Percentiles rank a stretch among this genome's conserved stretches.
Conservation (phyloP, 225 moss, liverwort and hornwort species). For the Marchantia paleacea region DNA sequence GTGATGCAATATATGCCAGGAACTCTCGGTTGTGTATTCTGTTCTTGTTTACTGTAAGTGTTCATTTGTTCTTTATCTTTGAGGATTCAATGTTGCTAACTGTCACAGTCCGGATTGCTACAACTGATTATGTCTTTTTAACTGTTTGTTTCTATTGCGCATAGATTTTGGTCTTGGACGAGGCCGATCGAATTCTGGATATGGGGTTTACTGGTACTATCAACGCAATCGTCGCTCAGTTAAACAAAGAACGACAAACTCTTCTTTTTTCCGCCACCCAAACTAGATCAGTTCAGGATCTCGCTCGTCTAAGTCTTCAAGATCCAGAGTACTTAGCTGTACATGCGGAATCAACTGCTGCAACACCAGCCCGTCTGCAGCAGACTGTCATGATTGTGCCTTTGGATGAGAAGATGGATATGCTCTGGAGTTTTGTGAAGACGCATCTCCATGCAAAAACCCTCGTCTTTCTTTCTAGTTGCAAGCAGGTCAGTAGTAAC, state of each 20-base stretch:
- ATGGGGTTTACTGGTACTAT: conserved; percentile 85
- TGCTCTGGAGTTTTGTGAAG: conserved; percentile 97
- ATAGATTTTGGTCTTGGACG: conserved; percentile 89
- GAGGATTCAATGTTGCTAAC: not conserved
- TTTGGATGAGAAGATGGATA: conserved; percentile 87
- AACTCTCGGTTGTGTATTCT: too few relatives aligned
- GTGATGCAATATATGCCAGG: too few relatives aligned
- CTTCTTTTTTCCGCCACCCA: conserved; percentile 96
- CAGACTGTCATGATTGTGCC: conserved; percentile 90
- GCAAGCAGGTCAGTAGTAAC: conserved; percentile 67
- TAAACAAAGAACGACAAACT: conserved; percentile 89
- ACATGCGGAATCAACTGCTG: conserved; percentile 90
- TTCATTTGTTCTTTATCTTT: too few relatives aligned
- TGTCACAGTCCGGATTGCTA: not conserved
- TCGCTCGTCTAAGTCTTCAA: conserved; percentile 87
- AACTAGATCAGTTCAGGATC: conserved; percentile 88
- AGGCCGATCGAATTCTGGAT: conserved; percentile 97
- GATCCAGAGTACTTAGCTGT: conserved; percentile 97
- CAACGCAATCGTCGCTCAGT: conserved; percentile 85
- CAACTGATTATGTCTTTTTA: not conserved
- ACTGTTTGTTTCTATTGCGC: not conserved
- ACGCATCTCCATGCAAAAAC: conserved; percentile 82
- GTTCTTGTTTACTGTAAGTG: too few relatives aligned
- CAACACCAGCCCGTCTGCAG: conserved; percentile 83
- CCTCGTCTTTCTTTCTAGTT: conserved; percentile 86